These are phyloP conservation scores for Annulohypoxylon maeteangense DNA, from an alignment of 495 filamentous ascomycete genomes.

Conservation along the genomic window DNA sequence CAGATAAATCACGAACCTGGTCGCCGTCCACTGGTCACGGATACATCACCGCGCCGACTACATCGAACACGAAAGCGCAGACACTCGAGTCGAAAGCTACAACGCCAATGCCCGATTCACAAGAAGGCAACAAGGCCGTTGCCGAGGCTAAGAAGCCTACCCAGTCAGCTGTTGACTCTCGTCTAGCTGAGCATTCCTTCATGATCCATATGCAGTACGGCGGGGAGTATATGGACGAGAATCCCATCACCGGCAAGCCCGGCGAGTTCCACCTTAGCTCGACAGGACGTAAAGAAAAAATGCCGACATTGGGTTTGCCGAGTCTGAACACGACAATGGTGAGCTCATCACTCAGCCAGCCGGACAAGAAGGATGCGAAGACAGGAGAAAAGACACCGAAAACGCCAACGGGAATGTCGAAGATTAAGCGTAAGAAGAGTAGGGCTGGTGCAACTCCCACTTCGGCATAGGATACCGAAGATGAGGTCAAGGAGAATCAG, in stretches of 20 bases:
- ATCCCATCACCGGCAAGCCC: constrained; percentile 83
- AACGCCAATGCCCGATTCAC: constrained; percentile 68
- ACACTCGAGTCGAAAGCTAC: constrained; percentile 61
- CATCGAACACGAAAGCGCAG: constrained; percentile 50
- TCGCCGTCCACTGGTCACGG: constrained; percentile 78
- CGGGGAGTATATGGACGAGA: constrained; percentile 92
- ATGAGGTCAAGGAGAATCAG: not conserved
- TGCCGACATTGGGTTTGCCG: constrained; percentile 40
- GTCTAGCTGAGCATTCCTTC: constrained; percentile 74
- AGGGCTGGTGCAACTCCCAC: constrained; percentile 53
- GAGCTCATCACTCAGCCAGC: constrained; percentile 34
- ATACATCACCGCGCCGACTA: constrained; percentile 61
- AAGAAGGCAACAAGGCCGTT: constrained; percentile 39
- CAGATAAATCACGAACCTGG: constrained; percentile 72
- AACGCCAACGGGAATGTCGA: constrained; percentile 56
- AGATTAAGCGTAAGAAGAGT: constrained; percentile 69
- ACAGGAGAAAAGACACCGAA: constrained; percentile 62
- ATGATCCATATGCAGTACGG: constrained; percentile 70
- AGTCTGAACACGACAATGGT: constrained; percentile 55
- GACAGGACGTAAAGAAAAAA: constrained; percentile 62
- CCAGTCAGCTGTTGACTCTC: constrained; percentile 56
- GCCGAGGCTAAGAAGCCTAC: constrained; percentile 48
- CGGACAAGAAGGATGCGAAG: constrained; percentile 53
- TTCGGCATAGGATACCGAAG: constrained; percentile 35
- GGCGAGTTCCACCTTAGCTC: constrained; percentile 84